Base-by-base conservation (phyloP, 1,284 basidiomycete species). In the Somion occarium region DNA sequence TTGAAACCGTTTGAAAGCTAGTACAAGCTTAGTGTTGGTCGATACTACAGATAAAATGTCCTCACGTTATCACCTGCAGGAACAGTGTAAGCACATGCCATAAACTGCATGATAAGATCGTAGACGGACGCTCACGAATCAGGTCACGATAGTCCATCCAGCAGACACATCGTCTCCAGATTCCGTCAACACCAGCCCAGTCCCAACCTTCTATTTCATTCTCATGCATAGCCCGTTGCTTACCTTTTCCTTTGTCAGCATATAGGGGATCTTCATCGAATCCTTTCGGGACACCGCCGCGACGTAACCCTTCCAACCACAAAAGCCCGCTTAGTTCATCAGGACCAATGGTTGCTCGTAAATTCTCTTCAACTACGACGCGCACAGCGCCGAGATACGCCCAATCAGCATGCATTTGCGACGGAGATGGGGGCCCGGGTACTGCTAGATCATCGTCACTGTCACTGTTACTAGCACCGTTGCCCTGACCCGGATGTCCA, bases 61-160 rank as follows among this genome's bases (percentile, higher is more conserved):
- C n/a, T n/a, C n/a, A n/a, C n/a, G n/a, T n/a, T n/a, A n/a, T n/a
- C n/a, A n/a, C n/a, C n/a, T n/a, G n/a, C 23, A 22, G 34, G 42
- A 20, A 37, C 43, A 56, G 19, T 56, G 45, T 44, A 26, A 34
- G 43, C 7, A 37, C 11, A 37, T 37, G n/a, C 11, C 9, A 37
- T 37, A 37, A 37, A 37, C 9, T 34, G 30, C 15, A 34, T 34
- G 7, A 15, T 7, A 34, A 7, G 30, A 37, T 3, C 52, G n/a
- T 11, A 13, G 24, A 22, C 23, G 44, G 15, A 26, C 5, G 62
- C 78, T 61, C 56, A 81, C 79, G 61, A 3, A 80, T 59, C 2
- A 82, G 57, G 53, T 80, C 75, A 20, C 70, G 69, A 57, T 83
- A 83, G 55, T 78, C 78, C 59, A 82, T 65, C 80, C 80, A 82